Evolutionary conservation across 352 stramenopile genomes (phyloP), one percentile per base, ranked within the genome.

Genomic region (Phytophthora citricola): DNA sequence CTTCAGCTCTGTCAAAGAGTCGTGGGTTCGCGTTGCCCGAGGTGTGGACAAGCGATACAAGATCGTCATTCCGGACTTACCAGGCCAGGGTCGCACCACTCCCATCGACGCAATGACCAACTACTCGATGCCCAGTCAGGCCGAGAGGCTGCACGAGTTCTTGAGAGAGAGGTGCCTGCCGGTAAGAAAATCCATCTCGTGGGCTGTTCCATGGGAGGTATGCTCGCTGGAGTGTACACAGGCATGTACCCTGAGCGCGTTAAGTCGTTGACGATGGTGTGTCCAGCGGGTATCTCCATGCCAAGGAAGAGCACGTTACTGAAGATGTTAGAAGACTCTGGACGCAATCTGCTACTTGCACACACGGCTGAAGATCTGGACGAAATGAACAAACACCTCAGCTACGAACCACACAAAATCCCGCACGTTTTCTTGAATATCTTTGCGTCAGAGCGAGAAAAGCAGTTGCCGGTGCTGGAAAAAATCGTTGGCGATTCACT

Each of bases 191-290:
- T 93, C n/a, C 85, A 93, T 45, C 45, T 93, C 7, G 66, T 92
- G 15, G 85, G 85, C 7, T 90, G 82, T 64, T 91, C 81, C 45
- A 92, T 93, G 85, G 85, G 85, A 40, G 85, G 83, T 12, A 89
- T 93, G 81, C 71, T 93, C 39, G 78, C 81, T 0, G 85, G 85
- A n/a, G 73, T 87, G 17, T 93, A 89, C 60, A 73, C 85, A 3
- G 81, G 83, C 11, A 71, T 78, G 55, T 88, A 90, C 57, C 81
- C 85, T 2, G 61, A 87, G 1, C 71, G 64, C 5, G 66, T 92
- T 17, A 61, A 72, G n/a, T 87, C 83, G 11, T 43, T 92, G 8
- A 93, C 85, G 9, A 84, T 93, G 71, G 73, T 93, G 34, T 93
- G 85, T 44, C 85, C 85, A 1, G 85, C 85, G 9, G 85, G 85